Base-by-base conservation (phyloP, 192 early-diverging fungal species). In the Chytriomyces confervae region DNA sequence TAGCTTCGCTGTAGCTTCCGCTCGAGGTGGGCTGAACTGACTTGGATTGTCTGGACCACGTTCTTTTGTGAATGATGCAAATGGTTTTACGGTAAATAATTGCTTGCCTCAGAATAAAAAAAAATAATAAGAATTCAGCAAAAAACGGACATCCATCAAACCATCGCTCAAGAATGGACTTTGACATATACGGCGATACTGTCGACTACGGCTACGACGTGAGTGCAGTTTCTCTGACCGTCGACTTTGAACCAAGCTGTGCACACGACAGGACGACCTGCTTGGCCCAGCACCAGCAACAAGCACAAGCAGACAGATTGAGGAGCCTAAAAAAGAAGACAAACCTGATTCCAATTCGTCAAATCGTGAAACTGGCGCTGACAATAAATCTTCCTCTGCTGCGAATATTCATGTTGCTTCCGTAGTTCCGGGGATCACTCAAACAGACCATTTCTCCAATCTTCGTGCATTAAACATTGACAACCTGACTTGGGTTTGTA, bases 121-220 rank as follows among this genome's bases (percentile, higher is more conserved):
- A 27, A 27, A 36, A 36, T 1, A 36, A 36, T 36, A 36, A 36
- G 36, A 36, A 36, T 36, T 36, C 36, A 36, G 36, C 36, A 36
- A 4, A 36, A 36, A 36, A 36, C 36, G 36, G 36, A 36, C 36
- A 36, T 36, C 36, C 36, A 36, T 36, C 36, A 36, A 36, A 36
- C 36, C 36, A 36, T 36, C 36, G 3, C 36, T 36, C 36, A 36
- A 36, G 36, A 36, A 36, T 36, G 36, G 69, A 72, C 50, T 72
- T 72, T 57, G 69, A 72, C 69, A 72, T 72, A 36, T 72, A 72
- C 51, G 69, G 69, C 47, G 69, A 72, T 9, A 72, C 27, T 45
- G 23, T 45, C 6, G 69, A 72, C 20, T 57, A 57, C 20, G 53
- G 53, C 53, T 57, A 57, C 53, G 53, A 57, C 20, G 53, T 57